These are phyloP conservation scores for Mucor lusitanicus DNA, from an alignment of 371 early-diverging fungal genomes.

Conservation along the genomic window DNA sequence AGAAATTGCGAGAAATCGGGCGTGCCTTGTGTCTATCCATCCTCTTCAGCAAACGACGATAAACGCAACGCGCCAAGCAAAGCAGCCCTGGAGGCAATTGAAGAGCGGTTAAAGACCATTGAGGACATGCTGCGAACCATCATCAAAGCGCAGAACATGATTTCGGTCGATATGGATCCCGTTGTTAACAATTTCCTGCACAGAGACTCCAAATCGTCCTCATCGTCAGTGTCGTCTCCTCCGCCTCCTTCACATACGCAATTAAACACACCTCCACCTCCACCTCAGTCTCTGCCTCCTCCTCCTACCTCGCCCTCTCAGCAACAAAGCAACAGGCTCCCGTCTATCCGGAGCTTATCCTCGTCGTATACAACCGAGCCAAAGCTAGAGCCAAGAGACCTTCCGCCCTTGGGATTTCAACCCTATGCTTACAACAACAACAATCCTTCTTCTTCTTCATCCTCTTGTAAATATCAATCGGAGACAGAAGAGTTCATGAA, in stretches of 20 bases:
- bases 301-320: constrained; percentile 18
- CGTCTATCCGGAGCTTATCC: constrained; percentile 42
- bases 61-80: constrained; percentile 43
- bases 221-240: constrained; percentile 18
- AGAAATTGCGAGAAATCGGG: constrained; percentile 59
- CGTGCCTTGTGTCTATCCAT: constrained; percentile 55
- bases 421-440: constrained; percentile 6
- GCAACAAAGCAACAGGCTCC: constrained; percentile 29
- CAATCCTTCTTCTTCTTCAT: background rate
- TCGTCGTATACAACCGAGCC: constrained; percentile 20
- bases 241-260: background rate
- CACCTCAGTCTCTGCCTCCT: background rate
- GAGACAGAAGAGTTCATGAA: constrained; percentile 27
- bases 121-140: constrained; percentile 49
- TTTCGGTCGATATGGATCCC: constrained; percentile 12
- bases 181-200: constrained; percentile 28
- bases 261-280: background rate
- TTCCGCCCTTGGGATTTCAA: constrained; percentile 23
- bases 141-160: constrained; percentile 22
- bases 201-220: constrained; percentile 20
- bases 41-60: constrained; percentile 36
- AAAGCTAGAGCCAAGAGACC: constrained; percentile 20
- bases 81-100: constrained; percentile 50
- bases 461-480: constrained; percentile 16
- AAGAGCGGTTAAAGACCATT: constrained; percentile 48